These are phyloP conservation scores for Hordeum pubiflorum DNA, from an alignment of 202 grass and related monocot genomes.

Conservation along the genomic window DNA sequence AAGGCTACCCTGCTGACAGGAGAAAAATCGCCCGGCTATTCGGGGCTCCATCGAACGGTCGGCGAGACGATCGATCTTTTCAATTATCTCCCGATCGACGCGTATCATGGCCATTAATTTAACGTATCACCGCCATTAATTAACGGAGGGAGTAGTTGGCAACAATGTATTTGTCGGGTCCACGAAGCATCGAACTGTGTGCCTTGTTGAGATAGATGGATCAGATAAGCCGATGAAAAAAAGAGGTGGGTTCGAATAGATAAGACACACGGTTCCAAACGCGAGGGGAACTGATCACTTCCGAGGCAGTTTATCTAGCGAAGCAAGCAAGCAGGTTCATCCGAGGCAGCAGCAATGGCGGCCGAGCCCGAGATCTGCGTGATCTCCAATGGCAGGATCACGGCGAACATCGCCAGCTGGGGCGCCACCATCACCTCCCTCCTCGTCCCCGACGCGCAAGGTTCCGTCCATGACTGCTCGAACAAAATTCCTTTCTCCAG, in stretches of 20 bases:
- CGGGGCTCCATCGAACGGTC: too few relatives aligned
- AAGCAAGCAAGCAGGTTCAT: not conserved
- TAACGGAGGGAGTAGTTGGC: too few relatives aligned
- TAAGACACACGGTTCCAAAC: not conserved
- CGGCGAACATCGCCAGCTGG: conserved; percentile 51
- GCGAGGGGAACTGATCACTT: not conserved
- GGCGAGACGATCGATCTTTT: too few relatives aligned
- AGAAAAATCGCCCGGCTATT: too few relatives aligned
- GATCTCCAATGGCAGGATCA: conserved; percentile 58
- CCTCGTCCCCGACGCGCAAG: conserved; percentile 53
- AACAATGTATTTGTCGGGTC: not conserved
- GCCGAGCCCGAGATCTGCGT: conserved; percentile 45
- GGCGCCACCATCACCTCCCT: conserved; percentile 81
- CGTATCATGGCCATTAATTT: too few relatives aligned
- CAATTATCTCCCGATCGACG: too few relatives aligned
- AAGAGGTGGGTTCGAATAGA: not conserved
- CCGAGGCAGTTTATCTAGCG: not conserved
- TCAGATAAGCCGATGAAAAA: not conserved
- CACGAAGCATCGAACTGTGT: not conserved
- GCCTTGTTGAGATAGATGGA: not conserved
- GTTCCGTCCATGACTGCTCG: conserved; percentile 13
- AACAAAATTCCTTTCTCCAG: not conserved
- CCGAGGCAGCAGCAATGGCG: conserved; percentile 24
- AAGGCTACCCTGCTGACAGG: too few relatives aligned
- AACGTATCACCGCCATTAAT: too few relatives aligned